Evolutionary conservation across 2,329 filamentous ascomycete species (phyloP).

Genomic region (Ophiocordyceps camponoti-leonardi): DNA sequence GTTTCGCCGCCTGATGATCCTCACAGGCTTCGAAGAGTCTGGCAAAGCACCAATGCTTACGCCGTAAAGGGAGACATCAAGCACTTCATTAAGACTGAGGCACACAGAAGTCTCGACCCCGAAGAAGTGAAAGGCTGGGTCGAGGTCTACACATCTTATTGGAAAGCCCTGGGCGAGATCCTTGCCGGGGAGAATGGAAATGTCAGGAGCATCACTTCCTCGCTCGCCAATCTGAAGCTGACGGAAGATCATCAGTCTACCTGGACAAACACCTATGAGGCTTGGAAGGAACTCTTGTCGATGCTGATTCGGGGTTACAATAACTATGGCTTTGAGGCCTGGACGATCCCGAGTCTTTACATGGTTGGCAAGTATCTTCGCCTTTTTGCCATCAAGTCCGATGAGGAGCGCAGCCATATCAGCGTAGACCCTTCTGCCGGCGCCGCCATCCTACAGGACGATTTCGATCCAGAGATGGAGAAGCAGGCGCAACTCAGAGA

Average conservation of each 20-base stretch:
- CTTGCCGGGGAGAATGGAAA: conserved; percentile 31
- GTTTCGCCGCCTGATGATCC: conserved; percentile 44
- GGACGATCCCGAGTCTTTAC: conserved; percentile 87
- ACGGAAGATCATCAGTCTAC: conserved; percentile 27
- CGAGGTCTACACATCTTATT: conserved; percentile 69
- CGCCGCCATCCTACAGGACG: conserved; percentile 49
- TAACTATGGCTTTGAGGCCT: conserved; percentile 59
- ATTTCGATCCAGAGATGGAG: conserved; percentile 58
- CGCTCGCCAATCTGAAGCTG: neutral
- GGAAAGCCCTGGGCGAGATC: conserved; percentile 65
- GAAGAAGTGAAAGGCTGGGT: conserved; percentile 68
- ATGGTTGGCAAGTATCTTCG: conserved; percentile 73
- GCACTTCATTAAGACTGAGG: conserved; percentile 49
- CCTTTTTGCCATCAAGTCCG: conserved; percentile 78
- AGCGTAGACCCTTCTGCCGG: conserved; percentile 18
- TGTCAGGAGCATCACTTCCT: conserved; percentile 9
- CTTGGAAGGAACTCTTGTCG: conserved; percentile 75
- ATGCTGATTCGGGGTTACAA: conserved; percentile 68
- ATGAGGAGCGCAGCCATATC: conserved; percentile 41
- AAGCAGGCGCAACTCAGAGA: conserved; percentile 81
- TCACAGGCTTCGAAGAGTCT: conserved; percentile 51
- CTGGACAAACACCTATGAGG: conserved; percentile 70
- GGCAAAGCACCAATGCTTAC: conserved; percentile 50
- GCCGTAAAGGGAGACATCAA: conserved; percentile 53
- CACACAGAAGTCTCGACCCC: conserved; percentile 35